Evolutionary conservation across 2,329 filamentous ascomycete genomes (phyloP), one percentile per base, ranked within the genome.

Genomic region (Monosporascus sp.): DNA sequence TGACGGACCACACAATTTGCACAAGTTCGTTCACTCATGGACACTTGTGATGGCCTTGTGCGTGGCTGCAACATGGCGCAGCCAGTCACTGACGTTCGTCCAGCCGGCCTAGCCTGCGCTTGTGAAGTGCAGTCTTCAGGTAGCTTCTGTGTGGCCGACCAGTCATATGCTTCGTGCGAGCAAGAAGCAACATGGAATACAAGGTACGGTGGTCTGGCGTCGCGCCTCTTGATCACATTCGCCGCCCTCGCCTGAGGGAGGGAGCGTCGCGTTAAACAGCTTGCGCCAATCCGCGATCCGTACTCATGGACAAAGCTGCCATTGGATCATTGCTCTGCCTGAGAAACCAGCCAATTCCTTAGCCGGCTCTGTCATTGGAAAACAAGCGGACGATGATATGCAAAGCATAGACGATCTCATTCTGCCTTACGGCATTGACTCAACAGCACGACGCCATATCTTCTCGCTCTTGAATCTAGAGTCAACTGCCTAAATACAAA

Each of bases 1-100:
- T 49, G 58, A 56, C 58, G 59, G 63, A 57, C 63, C 63, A 66
- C 54, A 65, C 61, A 57, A 62, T 60, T 63, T 65, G 62, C 64
- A 65, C 60, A 65, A 64, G 54, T 55, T 54, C 55, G 58, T 38
- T 56, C 55, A 59, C 62, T 55, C 58, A 49, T 53, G 48, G 56
- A 53, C 56, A 50, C 53, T 58, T 50, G 54, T 50, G 50, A 54
- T 56, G 51, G 60, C 53, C 53, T 54, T 59, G 51, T 60, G 52
- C 50, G 63, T 60, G 62, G 62, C 60, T 66, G 63, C 61, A 64
- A 66, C 64, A 63, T 65, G 53, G 57, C 62, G 63, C 64, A 65
- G 62, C 64, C 62, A 64, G 63, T 64, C 61, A 55, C 61, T 60
- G 60, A 58, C 58, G 54, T 53, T 62, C 60, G 57, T 61, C 56